phyloP scores from a whole-genome alignment of 176 grass and related monocot genomes.

The Urochloa ruziziensis region DNA sequence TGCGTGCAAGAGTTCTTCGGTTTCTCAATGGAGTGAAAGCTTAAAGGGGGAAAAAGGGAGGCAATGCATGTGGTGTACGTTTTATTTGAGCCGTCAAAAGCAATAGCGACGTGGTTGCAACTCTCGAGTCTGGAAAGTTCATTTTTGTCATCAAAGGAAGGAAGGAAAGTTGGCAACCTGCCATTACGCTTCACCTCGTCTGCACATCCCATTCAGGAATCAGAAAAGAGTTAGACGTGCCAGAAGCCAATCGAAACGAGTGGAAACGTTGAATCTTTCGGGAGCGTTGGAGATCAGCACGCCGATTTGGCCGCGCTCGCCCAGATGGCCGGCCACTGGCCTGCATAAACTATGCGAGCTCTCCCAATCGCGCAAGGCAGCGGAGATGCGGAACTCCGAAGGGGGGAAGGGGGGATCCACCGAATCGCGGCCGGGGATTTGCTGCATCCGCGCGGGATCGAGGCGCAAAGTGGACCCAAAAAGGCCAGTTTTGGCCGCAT shows the following conservation, averaged over 20 bases:
- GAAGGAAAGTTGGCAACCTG: too few species aligned
- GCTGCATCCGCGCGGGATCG: neutral
- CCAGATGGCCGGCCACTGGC: neutral
- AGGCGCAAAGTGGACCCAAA: neutral
- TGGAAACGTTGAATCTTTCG: neutral
- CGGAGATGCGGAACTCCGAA: neutral
- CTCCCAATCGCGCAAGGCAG: constrained; percentile 10
- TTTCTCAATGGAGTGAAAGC: neutral
- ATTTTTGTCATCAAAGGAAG: neutral
- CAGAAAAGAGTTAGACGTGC: neutral
- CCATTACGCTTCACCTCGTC: neutral
- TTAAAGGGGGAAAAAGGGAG: too few species aligned
- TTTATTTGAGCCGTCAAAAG: neutral
- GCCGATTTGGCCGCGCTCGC: neutral
- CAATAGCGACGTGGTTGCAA: neutral
- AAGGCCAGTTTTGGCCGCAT: constrained; percentile 39
- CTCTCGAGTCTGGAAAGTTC: neutral
- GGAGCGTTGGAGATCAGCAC: neutral
- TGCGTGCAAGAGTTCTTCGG: neutral
- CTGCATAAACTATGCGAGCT: neutral
- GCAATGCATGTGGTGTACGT: too few species aligned
- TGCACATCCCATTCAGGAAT: neutral
- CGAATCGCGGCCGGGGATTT: constrained; percentile 16
- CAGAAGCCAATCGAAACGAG: neutral
- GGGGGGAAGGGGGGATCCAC: neutral